phyloP scores from a whole-genome alignment of 148 eudicot species.

The Rhododendron vialii region DNA sequence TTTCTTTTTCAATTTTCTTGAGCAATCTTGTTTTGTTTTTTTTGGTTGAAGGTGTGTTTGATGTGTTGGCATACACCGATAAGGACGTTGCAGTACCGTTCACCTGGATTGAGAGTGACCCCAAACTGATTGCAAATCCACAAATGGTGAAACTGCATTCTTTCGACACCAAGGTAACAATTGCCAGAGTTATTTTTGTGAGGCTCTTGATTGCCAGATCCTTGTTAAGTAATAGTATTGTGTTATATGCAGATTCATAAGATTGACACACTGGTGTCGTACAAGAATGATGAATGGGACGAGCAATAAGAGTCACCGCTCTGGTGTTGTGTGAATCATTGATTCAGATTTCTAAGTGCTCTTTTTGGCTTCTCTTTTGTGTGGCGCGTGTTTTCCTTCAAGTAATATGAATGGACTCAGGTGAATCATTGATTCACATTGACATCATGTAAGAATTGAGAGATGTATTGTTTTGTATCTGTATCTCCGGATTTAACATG shows the following conservation, averaged over 20 bases:
- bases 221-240: not conserved
- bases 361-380: not conserved
- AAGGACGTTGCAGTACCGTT: conserved; percentile 77
- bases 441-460: not conserved
- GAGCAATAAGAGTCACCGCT: conserved; percentile 27
- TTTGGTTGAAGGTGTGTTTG: conserved; percentile 62
- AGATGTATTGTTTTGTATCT: not conserved
- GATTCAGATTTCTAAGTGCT: not conserved
- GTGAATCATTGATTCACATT: not conserved
- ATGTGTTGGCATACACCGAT: conserved; percentile 91
- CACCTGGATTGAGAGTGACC: conserved; percentile 97
- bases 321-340: not conserved
- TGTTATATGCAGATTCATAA: conserved; percentile 77
- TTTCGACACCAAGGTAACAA: conserved; percentile 85
- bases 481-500: not conserved
- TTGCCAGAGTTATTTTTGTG: not conserved
- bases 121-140: conserved; percentile 82
- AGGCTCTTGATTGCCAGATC: not conserved
- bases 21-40: not conserved
- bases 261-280: conserved; percentile 84
- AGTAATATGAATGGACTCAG: not conserved
- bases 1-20: not conserved
- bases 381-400: not conserved
- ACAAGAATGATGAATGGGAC: conserved; percentile 85
- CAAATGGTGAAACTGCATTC: conserved; percentile 95